Evolutionary conservation across 495 filamentous ascomycete genomes (phyloP).

Genomic region (Aspergillus coremiiformis): DNA sequence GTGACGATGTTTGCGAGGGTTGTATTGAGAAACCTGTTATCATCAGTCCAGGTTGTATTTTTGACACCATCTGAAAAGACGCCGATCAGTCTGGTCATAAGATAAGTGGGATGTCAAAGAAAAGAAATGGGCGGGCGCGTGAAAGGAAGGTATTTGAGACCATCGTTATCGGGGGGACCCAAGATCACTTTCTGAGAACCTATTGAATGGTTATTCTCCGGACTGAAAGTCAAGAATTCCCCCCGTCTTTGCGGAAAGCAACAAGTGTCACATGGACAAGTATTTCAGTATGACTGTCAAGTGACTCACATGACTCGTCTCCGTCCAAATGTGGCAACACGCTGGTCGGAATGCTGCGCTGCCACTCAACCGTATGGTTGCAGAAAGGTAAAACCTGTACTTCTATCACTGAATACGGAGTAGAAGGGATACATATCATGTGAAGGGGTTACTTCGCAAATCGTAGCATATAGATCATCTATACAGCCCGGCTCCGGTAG

Average conservation of each 20-base stretch:
- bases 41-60: background rate
- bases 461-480: background rate
- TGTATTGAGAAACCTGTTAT: background rate
- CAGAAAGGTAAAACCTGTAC: too few relatives aligned
- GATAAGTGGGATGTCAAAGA: background rate
- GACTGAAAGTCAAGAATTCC: background rate
- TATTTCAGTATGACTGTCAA: background rate
- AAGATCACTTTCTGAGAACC: background rate
- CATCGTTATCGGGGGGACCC: background rate
- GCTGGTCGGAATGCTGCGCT: background rate
- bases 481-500: too few relatives aligned
- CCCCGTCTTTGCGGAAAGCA: background rate
- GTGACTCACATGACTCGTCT: background rate
- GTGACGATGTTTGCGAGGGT: background rate
- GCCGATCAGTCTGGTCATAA: background rate
- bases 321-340: background rate
- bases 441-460: too few relatives aligned
- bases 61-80: background rate
- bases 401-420: background rate
- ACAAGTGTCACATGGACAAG: background rate
- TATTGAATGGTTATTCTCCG: background rate
- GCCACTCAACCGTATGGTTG: background rate
- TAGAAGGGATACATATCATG: too few relatives aligned
- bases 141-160: background rate
- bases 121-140: background rate